A percentile compares a stretch with the other conserved stretches of the same genome.
Conservation (phyloP, 2,329 filamentous ascomycete species). For the Trichophyton verrucosum region DNA sequence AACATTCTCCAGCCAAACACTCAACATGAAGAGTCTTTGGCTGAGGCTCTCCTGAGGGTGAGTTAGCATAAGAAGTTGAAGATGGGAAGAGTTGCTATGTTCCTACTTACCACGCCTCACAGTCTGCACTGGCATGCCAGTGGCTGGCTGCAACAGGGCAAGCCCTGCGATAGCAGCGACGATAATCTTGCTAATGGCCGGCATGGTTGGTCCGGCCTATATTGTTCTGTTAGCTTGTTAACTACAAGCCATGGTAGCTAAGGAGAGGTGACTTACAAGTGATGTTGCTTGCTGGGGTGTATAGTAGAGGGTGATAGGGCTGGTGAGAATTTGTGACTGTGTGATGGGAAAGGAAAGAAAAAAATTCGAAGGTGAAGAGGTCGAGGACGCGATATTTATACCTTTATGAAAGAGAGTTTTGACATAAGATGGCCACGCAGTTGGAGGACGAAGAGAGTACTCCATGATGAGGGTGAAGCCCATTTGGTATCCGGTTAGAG, state of each 20-base stretch:
- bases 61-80: not conserved
- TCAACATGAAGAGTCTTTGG: conserved; percentile 1
- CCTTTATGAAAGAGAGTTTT: too few relatives aligned
- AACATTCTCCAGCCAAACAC: conserved; percentile 8
- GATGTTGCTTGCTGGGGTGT: too few relatives aligned
- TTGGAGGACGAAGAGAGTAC: too few relatives aligned
- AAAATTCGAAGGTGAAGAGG: too few relatives aligned
- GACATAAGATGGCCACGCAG: too few relatives aligned
- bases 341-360: too few relatives aligned
- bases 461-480: too few relatives aligned
- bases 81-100: not conserved
- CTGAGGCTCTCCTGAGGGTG: not conserved
- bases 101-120: not conserved
- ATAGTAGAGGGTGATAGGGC: too few relatives aligned
- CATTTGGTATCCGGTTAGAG: too few relatives aligned
- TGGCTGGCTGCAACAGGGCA: not conserved
- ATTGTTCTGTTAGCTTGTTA: not conserved
- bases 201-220: not conserved
- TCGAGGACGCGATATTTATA: too few relatives aligned
- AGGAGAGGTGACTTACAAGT: too few relatives aligned
- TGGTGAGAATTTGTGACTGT: too few relatives aligned
- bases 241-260: not conserved
- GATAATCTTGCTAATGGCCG: not conserved
- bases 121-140: not conserved
- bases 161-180: not conserved